A percentile compares a stretch with the other conserved stretches of the same genome.
Conservation (phyloP, 2,329 filamentous ascomycete species). For the Aspergillus quadrilineatus region DNA sequence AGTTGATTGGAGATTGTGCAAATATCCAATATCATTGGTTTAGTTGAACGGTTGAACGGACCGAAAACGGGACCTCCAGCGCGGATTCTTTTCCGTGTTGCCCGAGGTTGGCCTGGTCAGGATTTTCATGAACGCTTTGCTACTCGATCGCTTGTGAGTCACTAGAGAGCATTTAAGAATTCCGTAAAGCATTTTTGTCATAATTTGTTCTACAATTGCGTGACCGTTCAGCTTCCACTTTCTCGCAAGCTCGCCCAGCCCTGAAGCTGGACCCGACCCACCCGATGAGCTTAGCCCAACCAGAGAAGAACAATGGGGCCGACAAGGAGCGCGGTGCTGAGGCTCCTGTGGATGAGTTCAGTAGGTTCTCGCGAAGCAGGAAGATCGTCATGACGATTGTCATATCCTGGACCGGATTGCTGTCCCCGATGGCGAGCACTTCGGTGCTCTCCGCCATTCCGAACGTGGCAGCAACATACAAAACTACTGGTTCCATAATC, state of each 20-base stretch:
- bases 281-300: neutral
- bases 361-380: slow-evolving; percentile 1
- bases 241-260: neutral
- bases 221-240: neutral
- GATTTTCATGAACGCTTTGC: neutral
- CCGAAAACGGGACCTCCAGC: neutral
- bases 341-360: slow-evolving; percentile 1
- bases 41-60: neutral
- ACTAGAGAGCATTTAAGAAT: neutral
- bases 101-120: neutral
- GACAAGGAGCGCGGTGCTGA: neutral
- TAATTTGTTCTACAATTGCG: neutral
- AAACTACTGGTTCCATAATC: slow-evolving; percentile 67
- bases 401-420: slow-evolving; percentile 10
- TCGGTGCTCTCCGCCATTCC: slow-evolving; percentile 66
- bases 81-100: neutral
- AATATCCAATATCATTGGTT: neutral
- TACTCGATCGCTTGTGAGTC: neutral
- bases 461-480: slow-evolving; percentile 66
- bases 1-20: neutral
- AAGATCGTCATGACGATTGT: slow-evolving; percentile 9
- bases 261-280: neutral
- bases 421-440: slow-evolving; percentile 55
- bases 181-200: neutral
- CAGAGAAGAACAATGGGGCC: neutral